These are phyloP conservation scores for Cladobotryum protrusum DNA, from an alignment of 2,329 filamentous ascomycete genomes.

Conservation along the genomic window DNA sequence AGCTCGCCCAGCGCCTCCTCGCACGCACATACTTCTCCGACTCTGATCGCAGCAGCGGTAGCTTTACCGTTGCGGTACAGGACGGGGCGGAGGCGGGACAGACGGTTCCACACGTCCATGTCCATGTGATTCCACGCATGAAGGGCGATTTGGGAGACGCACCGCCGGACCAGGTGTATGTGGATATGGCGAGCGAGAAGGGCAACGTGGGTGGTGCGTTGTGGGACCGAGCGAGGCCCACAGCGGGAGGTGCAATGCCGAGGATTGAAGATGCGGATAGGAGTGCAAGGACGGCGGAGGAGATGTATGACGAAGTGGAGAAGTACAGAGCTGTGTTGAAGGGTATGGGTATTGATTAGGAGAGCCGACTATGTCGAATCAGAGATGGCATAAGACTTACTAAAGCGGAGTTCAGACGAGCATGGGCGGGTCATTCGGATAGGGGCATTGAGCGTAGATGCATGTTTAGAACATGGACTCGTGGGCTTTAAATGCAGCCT, in stretches of 20 bases:
- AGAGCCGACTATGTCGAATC: not conserved
- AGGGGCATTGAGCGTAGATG: too few relatives aligned
- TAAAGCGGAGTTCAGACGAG: not conserved
- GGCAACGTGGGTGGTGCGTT: constrained; percentile 73
- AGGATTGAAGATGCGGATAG: constrained; percentile 66
- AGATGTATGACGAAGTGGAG: constrained; percentile 75
- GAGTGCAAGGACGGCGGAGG: constrained; percentile 58
- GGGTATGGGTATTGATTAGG: constrained; percentile 31
- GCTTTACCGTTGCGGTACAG: constrained; percentile 92
- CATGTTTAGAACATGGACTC: too few relatives aligned
- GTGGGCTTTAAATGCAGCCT: too few relatives aligned
- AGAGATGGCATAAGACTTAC: not conserved
- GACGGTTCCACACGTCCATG: constrained; percentile 89
- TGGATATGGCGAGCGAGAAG: constrained; percentile 73
- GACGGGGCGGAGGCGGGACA: constrained; percentile 87
- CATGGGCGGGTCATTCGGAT: not conserved
- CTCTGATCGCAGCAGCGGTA: constrained; percentile 53
- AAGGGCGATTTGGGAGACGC: constrained; percentile 43
- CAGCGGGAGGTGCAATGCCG: constrained; percentile 54
- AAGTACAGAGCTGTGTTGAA: constrained; percentile 51
- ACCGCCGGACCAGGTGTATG: constrained; percentile 67
- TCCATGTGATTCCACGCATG: constrained; percentile 77
- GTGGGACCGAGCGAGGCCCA: constrained; percentile 47
- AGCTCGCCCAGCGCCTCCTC: constrained; percentile 73
- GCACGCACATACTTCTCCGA: constrained; percentile 48